Base-by-base conservation (phyloP, 2,329 filamentous ascomycete genomes). In the Exophiala lecanii-corni region DNA sequence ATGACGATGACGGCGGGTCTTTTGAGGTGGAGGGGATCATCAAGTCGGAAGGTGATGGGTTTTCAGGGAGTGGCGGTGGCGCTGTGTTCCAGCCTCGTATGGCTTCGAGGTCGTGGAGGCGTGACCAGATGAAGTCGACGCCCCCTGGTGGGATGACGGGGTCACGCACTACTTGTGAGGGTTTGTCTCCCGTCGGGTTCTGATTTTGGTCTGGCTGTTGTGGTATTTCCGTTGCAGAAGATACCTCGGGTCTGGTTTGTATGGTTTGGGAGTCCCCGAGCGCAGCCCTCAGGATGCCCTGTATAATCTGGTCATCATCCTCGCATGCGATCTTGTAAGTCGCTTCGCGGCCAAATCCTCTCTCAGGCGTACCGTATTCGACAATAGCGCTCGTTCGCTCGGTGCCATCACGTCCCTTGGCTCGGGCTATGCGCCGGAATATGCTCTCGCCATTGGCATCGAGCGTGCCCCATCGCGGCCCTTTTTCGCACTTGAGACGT, bases 401-500 rank as follows among this genome's bases (percentile, higher is more conserved):
- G 60, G 30, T 59, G 55, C 46, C 57, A 4, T 64, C 62, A 12
- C 62, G 54, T 38, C 64, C 62, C 17, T 66, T 62, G 12, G 79
- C 71, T 33, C 82, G 74, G 3, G 75, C 77, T 3, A 98, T 74
- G 7, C 91, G 81, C 55, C 83, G 85, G 71, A 97, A 98, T 37
- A 98, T 80, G 55, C 88, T 91, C 67, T 98, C 92, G 30, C 81
- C 82, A 34, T 81, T 82, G 2, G 81, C 75, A 32, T 94, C 88
- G 37, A 79, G 79, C 0, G 83, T 84, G 25, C 88, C 92, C 86
- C 89, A 98, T 17, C 73, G 67, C 52, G 85, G 86, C 30, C 92
- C 92, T 65, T 86, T 92, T 63, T 97, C 89, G 62, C 91, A 96
- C 64, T 98, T 98, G 60, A 91, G 83, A 65, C 92, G 94, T 36